phyloP scores from a whole-genome alignment of 805 yeast species.

The Kluyveromyces lactis region DNA sequence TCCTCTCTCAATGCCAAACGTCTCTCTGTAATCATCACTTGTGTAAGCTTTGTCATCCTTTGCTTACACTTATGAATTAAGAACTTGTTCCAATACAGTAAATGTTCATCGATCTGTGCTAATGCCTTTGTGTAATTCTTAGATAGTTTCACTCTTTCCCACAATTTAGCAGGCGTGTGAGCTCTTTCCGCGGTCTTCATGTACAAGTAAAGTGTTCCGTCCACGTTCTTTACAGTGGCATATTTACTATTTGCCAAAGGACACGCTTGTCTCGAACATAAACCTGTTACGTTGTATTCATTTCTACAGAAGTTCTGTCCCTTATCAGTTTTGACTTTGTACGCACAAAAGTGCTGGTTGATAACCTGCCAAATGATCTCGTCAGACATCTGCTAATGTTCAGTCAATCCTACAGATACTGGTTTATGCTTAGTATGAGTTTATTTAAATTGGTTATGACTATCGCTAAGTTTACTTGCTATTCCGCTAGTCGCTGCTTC shows the following conservation, averaged over 20 bases:
- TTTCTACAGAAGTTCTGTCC: conserved; percentile 91
- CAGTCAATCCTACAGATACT: not conserved
- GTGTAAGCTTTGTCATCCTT: conserved; percentile 87
- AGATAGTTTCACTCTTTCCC: conserved; percentile 91
- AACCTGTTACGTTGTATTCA: conserved; percentile 91
- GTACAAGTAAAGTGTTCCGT: conserved; percentile 74
- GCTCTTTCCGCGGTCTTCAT: conserved; percentile 98
- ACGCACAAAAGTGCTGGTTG: conserved; percentile 92
- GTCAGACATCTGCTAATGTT: conserved; percentile 39
- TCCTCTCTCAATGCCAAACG: conserved; percentile 84
- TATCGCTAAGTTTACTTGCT: too few species aligned
- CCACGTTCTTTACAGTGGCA: conserved; percentile 76
- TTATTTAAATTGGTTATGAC: too few species aligned
- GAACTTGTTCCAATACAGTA: conserved; percentile 89
- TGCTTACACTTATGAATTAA: conserved; percentile 91
- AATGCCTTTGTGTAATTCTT: conserved; percentile 85
- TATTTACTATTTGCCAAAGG: conserved; percentile 92
- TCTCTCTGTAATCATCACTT: conserved; percentile 92
- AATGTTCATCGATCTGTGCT: conserved; percentile 77
- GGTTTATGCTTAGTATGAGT: not conserved
- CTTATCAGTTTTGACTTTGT: conserved; percentile 80
- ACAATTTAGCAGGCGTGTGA: conserved; percentile 84
- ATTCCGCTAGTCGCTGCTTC: too few species aligned
- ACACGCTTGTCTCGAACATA: conserved; percentile 88
- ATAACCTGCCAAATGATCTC: conserved; percentile 97